These are phyloP conservation scores for Gastrodia elata DNA, from an alignment of 106 monocot genomes.

Conservation along the genomic window DNA sequence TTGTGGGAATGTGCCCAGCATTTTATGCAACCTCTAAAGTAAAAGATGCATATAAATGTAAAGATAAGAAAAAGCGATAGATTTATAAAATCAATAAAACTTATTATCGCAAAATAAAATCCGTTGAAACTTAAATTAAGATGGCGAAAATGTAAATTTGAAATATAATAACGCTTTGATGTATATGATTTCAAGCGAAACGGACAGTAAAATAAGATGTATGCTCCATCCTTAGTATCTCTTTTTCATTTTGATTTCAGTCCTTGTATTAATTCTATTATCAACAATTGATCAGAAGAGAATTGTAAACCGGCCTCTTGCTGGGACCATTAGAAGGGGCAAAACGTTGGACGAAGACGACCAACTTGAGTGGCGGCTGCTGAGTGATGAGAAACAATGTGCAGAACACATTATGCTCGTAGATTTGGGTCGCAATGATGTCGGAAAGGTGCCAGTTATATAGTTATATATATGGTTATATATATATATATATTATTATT, in stretches of 20 bases:
- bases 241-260: neutral
- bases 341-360: constrained; percentile 35
- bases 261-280: too few species aligned
- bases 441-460: constrained; percentile 38
- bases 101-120: too few species aligned
- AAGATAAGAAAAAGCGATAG: too few species aligned
- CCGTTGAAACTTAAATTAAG: too few species aligned
- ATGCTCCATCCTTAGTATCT: too few species aligned
- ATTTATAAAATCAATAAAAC: too few species aligned
- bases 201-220: too few species aligned
- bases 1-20: too few species aligned
- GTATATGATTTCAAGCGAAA: too few species aligned
- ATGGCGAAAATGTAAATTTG: neutral
- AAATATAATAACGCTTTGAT: neutral
- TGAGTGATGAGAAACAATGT: constrained; percentile 61
- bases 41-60: too few species aligned
- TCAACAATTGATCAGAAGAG: constrained; percentile 35
- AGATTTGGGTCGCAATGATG: constrained; percentile 68
- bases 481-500: neutral
- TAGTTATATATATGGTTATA: neutral
- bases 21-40: too few species aligned
- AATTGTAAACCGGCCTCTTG: constrained; percentile 55
- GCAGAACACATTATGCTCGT: constrained; percentile 74
- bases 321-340: constrained; percentile 58
- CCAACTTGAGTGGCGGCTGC: constrained; percentile 29